phyloP scores from a whole-genome alignment of 208 protist species.

The Paratrypanosoma confusum region DNA sequence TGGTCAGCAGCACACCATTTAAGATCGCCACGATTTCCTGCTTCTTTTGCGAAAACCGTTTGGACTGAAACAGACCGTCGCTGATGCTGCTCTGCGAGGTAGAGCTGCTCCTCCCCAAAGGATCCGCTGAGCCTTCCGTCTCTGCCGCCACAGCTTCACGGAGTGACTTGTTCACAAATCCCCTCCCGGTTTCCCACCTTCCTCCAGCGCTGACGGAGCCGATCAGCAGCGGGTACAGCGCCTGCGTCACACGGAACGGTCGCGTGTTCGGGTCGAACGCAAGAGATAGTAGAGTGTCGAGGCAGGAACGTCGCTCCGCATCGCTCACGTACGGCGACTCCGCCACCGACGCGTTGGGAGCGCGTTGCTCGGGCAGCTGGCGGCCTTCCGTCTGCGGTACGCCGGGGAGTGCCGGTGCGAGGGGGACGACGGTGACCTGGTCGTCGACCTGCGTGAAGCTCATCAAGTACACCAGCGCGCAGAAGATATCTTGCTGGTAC shows the following conservation, averaged over 20 bases:
- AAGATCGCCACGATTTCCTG: slow-evolving; percentile 25
- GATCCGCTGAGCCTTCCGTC: too few species aligned
- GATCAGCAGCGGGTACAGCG: slow-evolving; percentile 71
- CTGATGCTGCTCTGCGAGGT: slow-evolving; percentile 30
- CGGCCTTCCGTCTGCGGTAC: slow-evolving; percentile 2
- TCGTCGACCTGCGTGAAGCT: slow-evolving; percentile 12
- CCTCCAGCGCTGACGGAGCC: too few species aligned
- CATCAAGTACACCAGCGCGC: slow-evolving; percentile 13
- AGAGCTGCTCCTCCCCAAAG: too few species aligned
- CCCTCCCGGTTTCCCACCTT: too few species aligned
- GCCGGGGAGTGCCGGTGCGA: background rate
- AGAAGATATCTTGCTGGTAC: slow-evolving; percentile 13
- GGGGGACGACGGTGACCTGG: background rate
- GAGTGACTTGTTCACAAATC: too few species aligned
- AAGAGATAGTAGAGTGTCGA: slow-evolving; percentile 36
- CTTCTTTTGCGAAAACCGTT: slow-evolving; percentile 19
- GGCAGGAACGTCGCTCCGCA: slow-evolving; percentile 28
- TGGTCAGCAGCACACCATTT: slow-evolving; percentile 35
- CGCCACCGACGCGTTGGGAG: slow-evolving; percentile 16
- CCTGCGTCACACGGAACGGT: slow-evolving; percentile 19
- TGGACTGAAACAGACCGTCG: slow-evolving; percentile 24
- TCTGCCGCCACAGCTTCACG: too few species aligned
- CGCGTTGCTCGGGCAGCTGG: background rate
- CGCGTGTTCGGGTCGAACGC: slow-evolving; percentile 32
- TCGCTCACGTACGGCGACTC: slow-evolving; percentile 52